phyloP scores from a whole-genome alignment of 768 basidiomycete species.

The Tulasnella sp. region DNA sequence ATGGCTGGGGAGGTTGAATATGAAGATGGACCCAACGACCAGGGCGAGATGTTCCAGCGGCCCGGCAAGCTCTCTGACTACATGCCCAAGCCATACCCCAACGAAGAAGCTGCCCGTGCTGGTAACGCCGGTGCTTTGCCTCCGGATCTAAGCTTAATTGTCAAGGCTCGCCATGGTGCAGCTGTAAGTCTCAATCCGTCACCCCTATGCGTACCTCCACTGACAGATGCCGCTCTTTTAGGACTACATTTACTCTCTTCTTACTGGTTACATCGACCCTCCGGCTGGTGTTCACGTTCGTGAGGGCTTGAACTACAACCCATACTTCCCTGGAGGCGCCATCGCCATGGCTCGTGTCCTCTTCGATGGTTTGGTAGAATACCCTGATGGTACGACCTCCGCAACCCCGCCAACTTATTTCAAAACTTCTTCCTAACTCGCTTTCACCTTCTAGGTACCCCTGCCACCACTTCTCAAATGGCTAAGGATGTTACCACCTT shows the following conservation, averaged over 20 bases:
- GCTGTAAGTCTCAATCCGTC: conserved; percentile 52
- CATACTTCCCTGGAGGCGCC: conserved; percentile 97
- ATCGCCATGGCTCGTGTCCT: conserved; percentile 97
- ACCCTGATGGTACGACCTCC: conserved; percentile 67
- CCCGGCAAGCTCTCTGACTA: conserved; percentile 99
- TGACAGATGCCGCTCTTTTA: conserved; percentile 29
- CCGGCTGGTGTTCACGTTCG: conserved; percentile 91
- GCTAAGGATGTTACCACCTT: conserved; percentile 97
- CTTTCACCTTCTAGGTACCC: conserved; percentile 53
- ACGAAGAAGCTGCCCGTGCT: conserved; percentile 94
- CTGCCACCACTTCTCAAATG: conserved; percentile 96
- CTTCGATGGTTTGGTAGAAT: conserved; percentile 94
- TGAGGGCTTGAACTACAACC: conserved; percentile 98
- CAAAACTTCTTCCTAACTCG: background rate
- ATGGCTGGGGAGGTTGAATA: conserved; percentile 98
- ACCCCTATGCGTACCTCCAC: too few relatives aligned
- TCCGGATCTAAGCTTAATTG: conserved; percentile 93
- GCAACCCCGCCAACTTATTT: background rate
- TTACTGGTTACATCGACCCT: conserved; percentile 95
- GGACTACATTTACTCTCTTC: conserved; percentile 96
- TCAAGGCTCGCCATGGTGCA: conserved; percentile 96
- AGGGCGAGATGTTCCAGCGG: conserved; percentile 97
- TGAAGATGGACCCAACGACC: conserved; percentile 85
- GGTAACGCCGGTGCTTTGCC: conserved; percentile 91
- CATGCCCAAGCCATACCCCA: conserved; percentile 89